Conservation (phyloP, 2,329 filamentous ascomycete genomes). For the Nigrospora sphaerica region DNA sequence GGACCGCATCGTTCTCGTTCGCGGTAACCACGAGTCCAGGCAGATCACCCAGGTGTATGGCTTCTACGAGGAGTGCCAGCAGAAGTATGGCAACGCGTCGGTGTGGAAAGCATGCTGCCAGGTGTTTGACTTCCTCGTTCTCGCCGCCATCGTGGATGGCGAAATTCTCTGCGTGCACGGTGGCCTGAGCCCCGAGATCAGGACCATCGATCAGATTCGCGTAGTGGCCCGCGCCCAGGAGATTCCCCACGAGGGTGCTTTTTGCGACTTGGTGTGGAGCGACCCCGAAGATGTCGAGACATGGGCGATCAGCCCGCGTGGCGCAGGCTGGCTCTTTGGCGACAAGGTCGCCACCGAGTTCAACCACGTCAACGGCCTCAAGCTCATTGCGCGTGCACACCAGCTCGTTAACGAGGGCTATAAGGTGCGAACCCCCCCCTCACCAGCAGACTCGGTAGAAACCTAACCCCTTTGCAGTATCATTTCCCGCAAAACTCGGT, state of each 20-base stretch:
- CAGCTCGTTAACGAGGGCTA: conserved; percentile 99
- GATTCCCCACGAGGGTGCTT: conserved; percentile 96
- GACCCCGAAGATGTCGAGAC: conserved; percentile 96
- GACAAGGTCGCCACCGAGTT: conserved; percentile 93
- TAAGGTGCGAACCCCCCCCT: conserved; percentile 65
- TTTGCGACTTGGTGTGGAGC: conserved; percentile 97
- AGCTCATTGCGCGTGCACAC: conserved; percentile 86
- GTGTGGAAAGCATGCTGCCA: conserved; percentile 99
- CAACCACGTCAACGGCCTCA: conserved; percentile 89
- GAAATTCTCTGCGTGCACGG: conserved; percentile 98
- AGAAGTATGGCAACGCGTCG: conserved; percentile 97
- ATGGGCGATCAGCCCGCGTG: conserved; percentile 88
- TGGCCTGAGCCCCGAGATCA: conserved; percentile 80
- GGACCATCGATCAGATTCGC: conserved; percentile 98
- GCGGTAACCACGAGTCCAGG: conserved; percentile 94
- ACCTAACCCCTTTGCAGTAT: conserved; percentile 48
- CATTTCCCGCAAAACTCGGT: conserved; percentile 94
- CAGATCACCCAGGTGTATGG: conserved; percentile 98
- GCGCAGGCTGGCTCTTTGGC: conserved; percentile 96
- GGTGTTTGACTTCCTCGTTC: conserved; percentile 95
- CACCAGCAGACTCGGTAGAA: not conserved
- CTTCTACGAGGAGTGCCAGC: conserved; percentile 96
- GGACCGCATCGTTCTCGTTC: conserved; percentile 88
- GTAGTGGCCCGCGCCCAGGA: conserved; percentile 97
- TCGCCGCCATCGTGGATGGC: conserved; percentile 95